These are phyloP conservation scores for Zalaria obscura DNA, from an alignment of 2,329 filamentous ascomycete genomes.

Conservation along the genomic window DNA sequence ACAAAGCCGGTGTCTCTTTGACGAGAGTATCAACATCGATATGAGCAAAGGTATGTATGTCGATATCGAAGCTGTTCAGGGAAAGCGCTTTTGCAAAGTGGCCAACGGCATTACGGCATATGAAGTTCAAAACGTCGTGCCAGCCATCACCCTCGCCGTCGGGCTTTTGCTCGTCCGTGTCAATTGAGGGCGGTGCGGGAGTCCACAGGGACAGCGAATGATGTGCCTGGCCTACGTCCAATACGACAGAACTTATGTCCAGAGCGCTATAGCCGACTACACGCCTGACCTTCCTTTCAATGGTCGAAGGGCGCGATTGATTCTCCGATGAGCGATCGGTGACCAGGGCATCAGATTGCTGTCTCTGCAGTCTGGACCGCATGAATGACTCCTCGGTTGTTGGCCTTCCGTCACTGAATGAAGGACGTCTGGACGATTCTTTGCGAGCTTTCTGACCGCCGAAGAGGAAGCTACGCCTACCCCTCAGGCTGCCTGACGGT, in stretches of 20 bases:
- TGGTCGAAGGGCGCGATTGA: neutral
- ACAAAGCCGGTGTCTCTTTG: slow-evolving; percentile 71
- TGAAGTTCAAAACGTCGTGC: slow-evolving; percentile 56
- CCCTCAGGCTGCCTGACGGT: slow-evolving; percentile 16
- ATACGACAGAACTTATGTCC: slow-evolving; percentile 61
- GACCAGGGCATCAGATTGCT: slow-evolving; percentile 2
- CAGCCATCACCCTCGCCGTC: slow-evolving; percentile 50
- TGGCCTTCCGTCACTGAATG: neutral
- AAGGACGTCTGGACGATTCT: slow-evolving; percentile 7
- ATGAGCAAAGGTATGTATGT: slow-evolving; percentile 63
- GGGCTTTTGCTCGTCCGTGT: slow-evolving; percentile 15
- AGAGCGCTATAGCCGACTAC: slow-evolving; percentile 66
- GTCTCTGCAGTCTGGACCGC: slow-evolving; percentile 1
- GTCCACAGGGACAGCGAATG: slow-evolving; percentile 6
- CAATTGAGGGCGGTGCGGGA: slow-evolving; percentile 4
- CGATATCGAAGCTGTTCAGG: slow-evolving; percentile 46
- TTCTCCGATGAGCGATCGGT: neutral
- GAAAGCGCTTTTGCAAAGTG: slow-evolving; percentile 37
- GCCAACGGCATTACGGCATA: slow-evolving; percentile 61
- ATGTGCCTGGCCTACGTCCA: slow-evolving; percentile 20
- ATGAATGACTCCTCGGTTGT: slow-evolving; percentile 2
- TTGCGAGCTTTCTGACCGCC: slow-evolving; percentile 48
- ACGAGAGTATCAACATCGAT: slow-evolving; percentile 69
- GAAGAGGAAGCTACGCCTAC: slow-evolving; percentile 41
- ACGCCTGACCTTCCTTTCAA: slow-evolving; percentile 42